A percentile compares a stretch with the other conserved stretches of the same genome.
Evolutionary conservation across 768 basidiomycete species (phyloP).

Genomic region (Phlegmacium glaucopus): DNA sequence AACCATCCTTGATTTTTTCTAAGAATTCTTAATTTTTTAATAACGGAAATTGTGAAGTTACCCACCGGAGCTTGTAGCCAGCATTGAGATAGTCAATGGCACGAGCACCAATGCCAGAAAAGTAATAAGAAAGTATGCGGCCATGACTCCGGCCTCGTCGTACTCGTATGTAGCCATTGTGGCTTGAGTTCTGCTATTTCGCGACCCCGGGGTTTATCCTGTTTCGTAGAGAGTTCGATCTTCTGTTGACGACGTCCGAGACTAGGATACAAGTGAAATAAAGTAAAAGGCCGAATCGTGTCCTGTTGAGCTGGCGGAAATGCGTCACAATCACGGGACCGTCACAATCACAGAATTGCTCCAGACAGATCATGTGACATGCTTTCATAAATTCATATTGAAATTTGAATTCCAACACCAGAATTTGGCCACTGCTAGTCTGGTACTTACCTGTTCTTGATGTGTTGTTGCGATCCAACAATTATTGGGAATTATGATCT

Average conservation of each 20-base stretch:
- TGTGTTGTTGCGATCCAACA: no score
- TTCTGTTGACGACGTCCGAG: conserved; percentile 8
- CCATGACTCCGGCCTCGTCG: conserved; percentile 84
- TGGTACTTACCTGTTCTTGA: no score
- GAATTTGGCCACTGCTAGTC: no score
- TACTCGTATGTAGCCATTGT: conserved; percentile 81
- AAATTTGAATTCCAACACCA: no score
- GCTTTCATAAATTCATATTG: no score
- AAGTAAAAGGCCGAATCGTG: no score
- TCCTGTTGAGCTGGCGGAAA: no score
- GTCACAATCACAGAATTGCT: no score
- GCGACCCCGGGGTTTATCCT: not conserved
- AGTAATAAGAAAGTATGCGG: conserved; percentile 87
- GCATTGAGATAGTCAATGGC: conserved; percentile 64
- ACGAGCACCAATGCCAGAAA: conserved; percentile 82
- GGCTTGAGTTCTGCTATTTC: conserved; percentile 13
- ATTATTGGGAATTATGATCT: no score
- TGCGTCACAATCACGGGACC: no score
- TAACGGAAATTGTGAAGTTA: conserved; percentile 8
- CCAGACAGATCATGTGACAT: no score
- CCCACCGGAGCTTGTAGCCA: conserved; percentile 45
- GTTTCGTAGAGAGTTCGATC: conserved; percentile 2
- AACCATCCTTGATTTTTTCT: conserved; percentile 40
- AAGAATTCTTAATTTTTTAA: conserved; percentile 1
- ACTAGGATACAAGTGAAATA: not conserved